Evolutionary conservation across 768 basidiomycete species (phyloP).

Genomic region (Auricularia heimuer): DNA sequence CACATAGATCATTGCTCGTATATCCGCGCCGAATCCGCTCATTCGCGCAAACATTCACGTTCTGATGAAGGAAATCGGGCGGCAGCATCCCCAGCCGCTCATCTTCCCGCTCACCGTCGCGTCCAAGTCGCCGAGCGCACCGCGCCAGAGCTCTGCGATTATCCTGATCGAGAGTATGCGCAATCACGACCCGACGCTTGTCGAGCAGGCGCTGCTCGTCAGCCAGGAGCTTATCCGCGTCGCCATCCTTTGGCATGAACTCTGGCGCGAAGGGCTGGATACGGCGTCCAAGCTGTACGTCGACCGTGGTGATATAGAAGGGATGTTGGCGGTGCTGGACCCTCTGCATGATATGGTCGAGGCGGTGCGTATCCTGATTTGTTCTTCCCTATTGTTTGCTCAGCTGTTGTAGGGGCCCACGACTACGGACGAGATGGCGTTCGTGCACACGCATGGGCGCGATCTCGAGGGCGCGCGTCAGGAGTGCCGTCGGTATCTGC

Average conservation of each 20-base stretch:
- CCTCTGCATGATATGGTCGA: constrained; percentile 33
- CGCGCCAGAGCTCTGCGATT: constrained; percentile 31
- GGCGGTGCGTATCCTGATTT: background rate
- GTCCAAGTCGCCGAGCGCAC: constrained; percentile 32
- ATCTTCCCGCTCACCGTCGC: constrained; percentile 39
- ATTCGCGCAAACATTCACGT: constrained; percentile 32
- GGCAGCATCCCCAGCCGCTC: constrained; percentile 39
- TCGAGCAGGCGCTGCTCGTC: constrained; percentile 37
- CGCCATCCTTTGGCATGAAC: constrained; percentile 41
- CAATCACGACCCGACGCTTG: constrained; percentile 32
- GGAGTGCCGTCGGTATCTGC: constrained; percentile 30
- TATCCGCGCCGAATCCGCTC: constrained; percentile 32
- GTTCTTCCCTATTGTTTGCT: background rate
- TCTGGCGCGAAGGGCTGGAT: constrained; percentile 41
- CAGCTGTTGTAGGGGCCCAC: constrained; percentile 27
- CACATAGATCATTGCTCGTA: constrained; percentile 37
- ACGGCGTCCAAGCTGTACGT: constrained; percentile 41
- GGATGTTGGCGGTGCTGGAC: constrained; percentile 35
- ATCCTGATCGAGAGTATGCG: constrained; percentile 35
- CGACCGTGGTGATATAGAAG: constrained; percentile 35
- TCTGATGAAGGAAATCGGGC: constrained; percentile 35
- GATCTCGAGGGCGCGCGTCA: constrained; percentile 35
- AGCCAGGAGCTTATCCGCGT: constrained; percentile 39
- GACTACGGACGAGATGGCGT: constrained; percentile 37
- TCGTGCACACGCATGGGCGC: constrained; percentile 35